phyloP scores from a whole-genome alignment of 768 basidiomycete species.

The Hygrocybe punicea region DNA sequence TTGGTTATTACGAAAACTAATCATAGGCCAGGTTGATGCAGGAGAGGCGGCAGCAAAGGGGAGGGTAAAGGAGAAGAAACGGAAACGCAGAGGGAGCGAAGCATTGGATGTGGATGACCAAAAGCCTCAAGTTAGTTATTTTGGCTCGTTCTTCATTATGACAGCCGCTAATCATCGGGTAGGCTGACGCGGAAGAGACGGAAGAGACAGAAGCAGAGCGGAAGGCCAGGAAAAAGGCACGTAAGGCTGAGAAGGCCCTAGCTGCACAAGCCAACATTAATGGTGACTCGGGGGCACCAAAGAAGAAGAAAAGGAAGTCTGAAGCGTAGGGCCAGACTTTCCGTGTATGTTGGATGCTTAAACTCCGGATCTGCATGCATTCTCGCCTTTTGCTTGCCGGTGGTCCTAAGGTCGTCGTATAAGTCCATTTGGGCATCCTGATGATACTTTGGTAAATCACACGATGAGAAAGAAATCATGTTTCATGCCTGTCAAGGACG shows the following conservation, averaged over 20 bases:
- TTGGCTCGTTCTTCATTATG: slow-evolving; percentile 5
- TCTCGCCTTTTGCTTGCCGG: too few species aligned
- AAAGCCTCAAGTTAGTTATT: slow-evolving; percentile 38
- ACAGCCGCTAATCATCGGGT: background rate
- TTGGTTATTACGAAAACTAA: background rate
- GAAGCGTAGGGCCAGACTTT: slow-evolving; percentile 19
- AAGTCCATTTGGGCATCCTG: too few species aligned
- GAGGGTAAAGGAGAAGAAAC: slow-evolving; percentile 27
- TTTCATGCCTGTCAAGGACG: too few species aligned
- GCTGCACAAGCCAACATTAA: slow-evolving; percentile 37
- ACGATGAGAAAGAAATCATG: too few species aligned
- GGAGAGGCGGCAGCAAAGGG: slow-evolving; percentile 8
- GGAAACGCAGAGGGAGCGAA: slow-evolving; percentile 53
- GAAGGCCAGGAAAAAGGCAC: slow-evolving; percentile 74
- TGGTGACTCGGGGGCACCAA: slow-evolving; percentile 36
- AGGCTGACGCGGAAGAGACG: slow-evolving; percentile 24
- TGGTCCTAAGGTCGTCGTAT: too few species aligned
- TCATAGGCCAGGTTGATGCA: slow-evolving; percentile 18
- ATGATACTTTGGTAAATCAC: too few species aligned
- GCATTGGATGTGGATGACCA: slow-evolving; percentile 44
- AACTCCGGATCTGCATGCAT: background rate
- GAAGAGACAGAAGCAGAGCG: slow-evolving; percentile 81
- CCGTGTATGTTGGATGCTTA: background rate
- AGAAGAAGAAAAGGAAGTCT: slow-evolving; percentile 63
- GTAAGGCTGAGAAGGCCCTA: slow-evolving; percentile 72